Percentiles rank a stretch among this genome's conserved stretches.
These are phyloP conservation scores for Annona cherimola DNA, from an alignment of 164 flowering plant genomes.

Conservation along the genomic window DNA sequence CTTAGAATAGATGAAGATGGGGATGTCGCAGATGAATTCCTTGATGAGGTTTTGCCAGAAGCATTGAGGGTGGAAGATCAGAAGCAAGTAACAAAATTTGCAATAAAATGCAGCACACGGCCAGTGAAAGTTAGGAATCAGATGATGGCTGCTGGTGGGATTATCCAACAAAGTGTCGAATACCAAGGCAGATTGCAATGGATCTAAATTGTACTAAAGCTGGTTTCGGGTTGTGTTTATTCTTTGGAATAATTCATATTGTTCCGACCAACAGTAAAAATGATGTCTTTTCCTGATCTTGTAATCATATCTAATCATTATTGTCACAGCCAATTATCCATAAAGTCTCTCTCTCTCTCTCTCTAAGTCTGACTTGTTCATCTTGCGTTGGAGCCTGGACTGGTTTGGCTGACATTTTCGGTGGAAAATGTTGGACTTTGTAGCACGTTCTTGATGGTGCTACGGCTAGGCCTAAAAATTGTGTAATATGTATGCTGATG, in stretches of 20 bases:
- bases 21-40: conserved; percentile 90
- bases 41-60: conserved; percentile 56
- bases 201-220: conserved; percentile 35
- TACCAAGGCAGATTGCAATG: conserved; percentile 56
- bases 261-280: too few species aligned
- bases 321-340: too few species aligned
- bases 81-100: conserved; percentile 21
- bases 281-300: too few species aligned
- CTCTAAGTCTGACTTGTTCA: too few species aligned
- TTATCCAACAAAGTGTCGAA: conserved; percentile 63
- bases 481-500: too few species aligned
- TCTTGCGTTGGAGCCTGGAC: too few species aligned
- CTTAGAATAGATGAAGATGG: conserved; percentile 92
- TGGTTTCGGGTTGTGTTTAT: background rate
- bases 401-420: too few species aligned
- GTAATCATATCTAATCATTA: too few species aligned
- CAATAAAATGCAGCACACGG: conserved; percentile 40
- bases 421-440: too few species aligned
- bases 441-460: too few species aligned
- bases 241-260: conserved; percentile 27
- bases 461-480: too few species aligned
- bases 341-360: too few species aligned
- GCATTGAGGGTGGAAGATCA: background rate
- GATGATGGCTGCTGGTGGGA: conserved; percentile 50
- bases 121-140: conserved; percentile 60